Base-by-base conservation (phyloP, 495 filamentous ascomycete genomes). In the Podospora sp. region DNA sequence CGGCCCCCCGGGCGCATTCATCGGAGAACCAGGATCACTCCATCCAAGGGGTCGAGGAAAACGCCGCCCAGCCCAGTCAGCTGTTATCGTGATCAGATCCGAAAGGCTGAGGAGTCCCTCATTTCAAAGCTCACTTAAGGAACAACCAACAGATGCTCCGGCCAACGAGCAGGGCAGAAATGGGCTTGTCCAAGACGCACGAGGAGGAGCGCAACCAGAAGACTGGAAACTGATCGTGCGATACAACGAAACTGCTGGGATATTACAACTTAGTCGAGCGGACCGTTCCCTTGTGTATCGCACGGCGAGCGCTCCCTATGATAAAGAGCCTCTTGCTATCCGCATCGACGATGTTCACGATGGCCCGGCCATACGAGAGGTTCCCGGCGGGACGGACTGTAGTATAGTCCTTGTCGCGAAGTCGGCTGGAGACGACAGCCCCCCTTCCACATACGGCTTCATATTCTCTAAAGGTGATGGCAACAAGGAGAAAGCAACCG, bases 71-170 rank as follows among this genome's bases (percentile, higher is more conserved):
- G 74, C 51, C 35, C 73, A 72, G 55, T 79, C 79, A n/a, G 35
- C 76, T 1, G 77, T 81, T 20, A 62, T 80, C 1, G 72, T 75
- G 40, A 75, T 81, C 35, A 73, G 69, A 53, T 66, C 65, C 0
- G 69, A 78, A 33, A 68, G 70, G 65, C 68, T 79, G 22, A 79
- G 76, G 52, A 53, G 71, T 59, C 53, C 52, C 16, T 20, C 24
- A 0, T 53, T 63, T 18, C 49, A 22, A 22, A 27, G 27, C 16
- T n/a, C 49, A n/a, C 22, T 36, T 20, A 24, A 40, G 9, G 18
- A 20, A 14, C 29, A 6, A 24, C 46, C 18, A 0, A 18, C 27
- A 6, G 60, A 58, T 14, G 8, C 24, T 22, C 7, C 35, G 8
- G 24, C 25, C 20, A 56, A 60, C 27, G 11, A 14, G 16, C 5